Conservation (phyloP, 2,329 filamentous ascomycete species). For the Xenosphaeropsis pyriputrescens region DNA sequence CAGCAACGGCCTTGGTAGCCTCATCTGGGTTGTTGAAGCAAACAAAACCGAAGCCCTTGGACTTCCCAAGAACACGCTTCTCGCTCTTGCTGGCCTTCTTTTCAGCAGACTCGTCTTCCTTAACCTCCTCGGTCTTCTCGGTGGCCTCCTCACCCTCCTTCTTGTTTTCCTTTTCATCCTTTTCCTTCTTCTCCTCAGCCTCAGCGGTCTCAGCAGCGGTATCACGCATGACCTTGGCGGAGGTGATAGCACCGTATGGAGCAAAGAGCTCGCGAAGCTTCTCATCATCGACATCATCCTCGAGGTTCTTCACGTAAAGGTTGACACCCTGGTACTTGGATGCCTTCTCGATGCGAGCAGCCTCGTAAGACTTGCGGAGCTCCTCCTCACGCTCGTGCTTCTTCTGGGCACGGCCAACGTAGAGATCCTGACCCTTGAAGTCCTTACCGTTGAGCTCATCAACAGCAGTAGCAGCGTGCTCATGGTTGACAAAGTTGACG, state of each 20-base stretch:
- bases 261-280: conserved; percentile 91
- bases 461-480: conserved; percentile 72
- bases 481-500: conserved; percentile 89
- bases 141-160: conserved; percentile 31
- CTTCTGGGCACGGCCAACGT: conserved; percentile 98
- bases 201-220: conserved; percentile 37
- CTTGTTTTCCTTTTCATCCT: conserved; percentile 33
- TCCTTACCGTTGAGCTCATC: conserved; percentile 86
- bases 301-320: conserved; percentile 98
- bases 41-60: conserved; percentile 99
- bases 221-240: conserved; percentile 98
- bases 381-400: conserved; percentile 99
- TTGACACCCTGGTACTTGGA: conserved; percentile 99
- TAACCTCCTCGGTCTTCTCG: conserved; percentile 25
- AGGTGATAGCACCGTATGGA: conserved; percentile 88
- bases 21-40: conserved; percentile 99
- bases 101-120: conserved; percentile 35
- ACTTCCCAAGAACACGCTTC: conserved; percentile 66
- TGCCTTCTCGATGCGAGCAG: conserved; percentile 92
- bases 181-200: conserved; percentile 28
- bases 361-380: conserved; percentile 96
- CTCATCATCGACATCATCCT: conserved; percentile 94
- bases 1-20: conserved; percentile 95
- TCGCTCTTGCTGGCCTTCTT: conserved; percentile 37
- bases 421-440: conserved; percentile 87